These are phyloP conservation scores for Tylopilus felleus DNA, from an alignment of 768 basidiomycete species.

Conservation along the genomic window DNA sequence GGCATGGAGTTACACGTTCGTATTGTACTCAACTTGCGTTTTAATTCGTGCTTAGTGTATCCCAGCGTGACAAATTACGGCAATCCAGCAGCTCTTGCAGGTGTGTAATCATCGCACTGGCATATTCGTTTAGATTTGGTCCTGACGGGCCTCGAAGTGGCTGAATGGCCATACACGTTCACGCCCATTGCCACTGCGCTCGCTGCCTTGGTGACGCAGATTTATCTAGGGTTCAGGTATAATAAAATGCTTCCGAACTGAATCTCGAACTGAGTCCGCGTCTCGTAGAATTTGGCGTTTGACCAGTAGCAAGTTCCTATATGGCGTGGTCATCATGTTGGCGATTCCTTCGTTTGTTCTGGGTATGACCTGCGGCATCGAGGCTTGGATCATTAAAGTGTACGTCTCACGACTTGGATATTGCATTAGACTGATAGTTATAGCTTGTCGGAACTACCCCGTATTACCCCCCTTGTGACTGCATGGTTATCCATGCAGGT, in stretches of 20 bases:
- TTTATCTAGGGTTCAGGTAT: conserved; percentile 41
- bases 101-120: neutral
- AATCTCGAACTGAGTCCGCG: neutral
- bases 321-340: conserved; percentile 33
- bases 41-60: neutral
- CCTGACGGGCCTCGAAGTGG: conserved; percentile 26
- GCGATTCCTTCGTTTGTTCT: conserved; percentile 41
- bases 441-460: conserved; percentile 41
- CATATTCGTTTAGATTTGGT: neutral
- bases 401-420: conserved; percentile 20
- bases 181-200: conserved; percentile 46
- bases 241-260: too few species aligned
- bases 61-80: conserved; percentile 12
- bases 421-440: neutral
- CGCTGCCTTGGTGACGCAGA: conserved; percentile 49
- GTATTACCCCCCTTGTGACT: conserved; percentile 41
- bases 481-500: conserved; percentile 49
- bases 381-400: conserved; percentile 41
- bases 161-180: conserved; percentile 49
- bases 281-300: conserved; percentile 16
- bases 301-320: conserved; percentile 20
- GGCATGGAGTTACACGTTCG: conserved; percentile 19
- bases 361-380: conserved; percentile 42
- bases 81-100: conserved; percentile 14
- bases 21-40: neutral